Evolutionary conservation across 2,329 filamentous ascomycete species (phyloP), one percentile per base, ranked within the genome.

Genomic region (Penicillium verrucosum): DNA sequence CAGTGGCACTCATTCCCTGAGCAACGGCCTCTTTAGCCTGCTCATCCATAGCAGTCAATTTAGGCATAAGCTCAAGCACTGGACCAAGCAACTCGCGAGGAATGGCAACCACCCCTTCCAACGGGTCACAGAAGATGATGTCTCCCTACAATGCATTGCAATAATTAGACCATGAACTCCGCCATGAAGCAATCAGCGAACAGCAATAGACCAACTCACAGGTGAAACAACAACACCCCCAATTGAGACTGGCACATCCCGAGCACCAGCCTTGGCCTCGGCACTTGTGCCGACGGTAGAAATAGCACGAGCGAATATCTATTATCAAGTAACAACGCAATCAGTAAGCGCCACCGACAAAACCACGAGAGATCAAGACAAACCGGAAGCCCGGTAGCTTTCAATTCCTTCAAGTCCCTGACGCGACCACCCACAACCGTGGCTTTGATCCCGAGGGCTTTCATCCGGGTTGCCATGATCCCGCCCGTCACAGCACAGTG

Each of bases 401-500:
- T 77, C 57, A 90, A 70, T 66, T 89, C 85, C 16, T 74, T 75
- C 18, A 90, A 65, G 74, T 92, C 89, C 59, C 89, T 79, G 6
- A 88, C 82, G 38, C 88, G 77, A 1, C 89, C 89, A 62, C 85
- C 81, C 8, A 90, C 85, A n/a, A 91, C 75, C 11, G 88, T 80
- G 3, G 81, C 87, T 62, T 78, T 77, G 18, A 82, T 83, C 14
- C 83, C 82, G 11, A 86, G 78, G 14, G 81, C 70, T 65, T 85
- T 84, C 81, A 91, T 88, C 21, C 89, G 79, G 30, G 82, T 77
- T 5, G 87, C 89, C 82, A 91, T 89, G 61, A 92, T 89, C 18
- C 89, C 89, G n/a, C 89, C 89, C 6, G 89, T 81, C 8, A 89
- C 81, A 6, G 89, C 89, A 72, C 89, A 90, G 50, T 80, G 80